Evolutionary conservation across 2,329 filamentous ascomycete species (phyloP), one percentile per base, ranked within the genome.

Genomic region (Exophiala xenobiotica): DNA sequence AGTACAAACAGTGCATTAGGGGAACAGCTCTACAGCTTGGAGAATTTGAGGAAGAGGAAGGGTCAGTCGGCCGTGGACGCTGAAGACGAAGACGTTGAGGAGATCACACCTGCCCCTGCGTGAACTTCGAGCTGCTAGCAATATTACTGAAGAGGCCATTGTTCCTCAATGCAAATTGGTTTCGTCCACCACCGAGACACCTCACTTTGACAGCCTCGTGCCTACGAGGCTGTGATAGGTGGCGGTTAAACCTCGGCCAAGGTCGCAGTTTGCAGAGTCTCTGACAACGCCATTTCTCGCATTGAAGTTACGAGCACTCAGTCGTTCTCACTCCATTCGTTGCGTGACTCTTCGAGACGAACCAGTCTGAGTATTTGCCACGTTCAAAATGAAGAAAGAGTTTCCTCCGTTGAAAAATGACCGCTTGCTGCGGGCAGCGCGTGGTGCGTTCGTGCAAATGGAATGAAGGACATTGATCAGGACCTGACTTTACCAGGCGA

Each of bases 401-500:
- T 96, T 96, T 64, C 83, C 85, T 64, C 88, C 90, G 51, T 74
- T 97, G 69, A 84, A 95, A 74, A 99, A 99, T 72, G 92, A 99
- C 67, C 77, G 97, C 63, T 79, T 99, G 67, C 77, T 99, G 53
- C 84, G 93, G 68, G 88, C 92, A 63, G 93, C 93, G 61, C 83
- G 87, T 80, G 93, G 91, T 95, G 74, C 40, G 57, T 57, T 14
- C 23, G 29, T 18, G 31, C 19, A 26, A 16, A 9, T 12, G 6
- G 22, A 48, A 12, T 26, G 29, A 5, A 43, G 16, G 24, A 31
- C 35, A 14, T 20, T 51, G 18, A 45, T 42, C 1, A 5, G 18
- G 31, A 35, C 31, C 31, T 35, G 31, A 35, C 31, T 35, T 35
- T 9, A 35, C 12, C 37, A 63, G 91, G 92, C 69, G 81, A 96